These are phyloP conservation scores for Puccinellia tenuiflora DNA, from an alignment of 176 grass and related monocot genomes.

Conservation along the genomic window DNA sequence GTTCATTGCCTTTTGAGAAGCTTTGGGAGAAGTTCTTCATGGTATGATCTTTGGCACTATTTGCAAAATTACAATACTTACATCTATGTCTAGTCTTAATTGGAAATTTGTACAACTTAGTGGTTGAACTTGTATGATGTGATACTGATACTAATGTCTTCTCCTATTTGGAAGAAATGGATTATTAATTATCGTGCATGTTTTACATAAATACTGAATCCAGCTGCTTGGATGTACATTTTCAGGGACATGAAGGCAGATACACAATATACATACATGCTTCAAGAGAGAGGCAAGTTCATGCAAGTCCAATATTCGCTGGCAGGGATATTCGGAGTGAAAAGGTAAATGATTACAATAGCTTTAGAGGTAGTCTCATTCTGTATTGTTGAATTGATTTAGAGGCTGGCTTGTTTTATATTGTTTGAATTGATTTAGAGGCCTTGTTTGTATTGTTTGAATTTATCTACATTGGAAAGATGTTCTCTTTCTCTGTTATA, in stretches of 20 bases:
- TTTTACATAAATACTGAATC: neutral
- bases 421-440: neutral
- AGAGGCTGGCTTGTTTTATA: neutral
- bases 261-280: slow-evolving; percentile 94
- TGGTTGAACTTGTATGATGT: neutral
- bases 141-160: neutral
- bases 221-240: slow-evolving; percentile 10
- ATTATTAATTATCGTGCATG: neutral
- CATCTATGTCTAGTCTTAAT: neutral
- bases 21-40: slow-evolving; percentile 99
- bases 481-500: slow-evolving; percentile 12
- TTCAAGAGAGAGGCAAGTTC: slow-evolving; percentile 67
- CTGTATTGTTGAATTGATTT: neutral
- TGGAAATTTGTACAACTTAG: neutral
- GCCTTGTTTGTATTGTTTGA: neutral
- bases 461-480: neutral
- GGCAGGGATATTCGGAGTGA: slow-evolving; percentile 79
- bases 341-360: slow-evolving; percentile 49
- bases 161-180: neutral
- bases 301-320: slow-evolving; percentile 68
- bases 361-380: neutral
- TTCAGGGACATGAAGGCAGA: slow-evolving; percentile 92
- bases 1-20: slow-evolving; percentile 92
- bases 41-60: slow-evolving; percentile 42
- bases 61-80: neutral